Base-by-base conservation (phyloP, 306 rosid species). In the Ceratonia siliqua region DNA sequence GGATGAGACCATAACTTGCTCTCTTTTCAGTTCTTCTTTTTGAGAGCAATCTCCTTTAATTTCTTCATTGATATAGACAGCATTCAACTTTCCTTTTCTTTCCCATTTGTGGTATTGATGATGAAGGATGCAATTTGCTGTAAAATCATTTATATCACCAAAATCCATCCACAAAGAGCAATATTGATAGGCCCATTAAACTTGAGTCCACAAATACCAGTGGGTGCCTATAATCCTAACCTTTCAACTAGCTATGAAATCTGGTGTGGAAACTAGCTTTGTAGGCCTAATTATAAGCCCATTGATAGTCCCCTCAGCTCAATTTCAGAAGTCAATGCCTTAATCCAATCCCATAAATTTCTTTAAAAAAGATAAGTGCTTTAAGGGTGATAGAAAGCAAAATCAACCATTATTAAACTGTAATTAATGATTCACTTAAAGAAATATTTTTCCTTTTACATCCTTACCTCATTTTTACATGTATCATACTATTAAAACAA, bases 281-380 rank as follows among this genome's bases (percentile, higher is more conserved):
- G 39, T 74, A 80, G 83, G 53, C 53, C 76, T 67, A 80, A 50
- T 74, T 36, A 74, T 50, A 74, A 68, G 57, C 72, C 80, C 80
- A 68, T 39, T 7, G 27, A 68, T 28, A 27, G 42, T 12, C 17
- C 14, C n/a, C 72, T 38, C n/a, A 48, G 7, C 50, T 48, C 8
- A 28, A 63, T 41, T 67, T 14, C 4, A 42, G 24, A 54, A 54
- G 68, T 62, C 78, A 74, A 80, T 8, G 24, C 62, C 32, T 48
- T 58, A 36, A 73, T 68, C 63, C 76, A 45, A 73, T 58, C 59
- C 73, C 53, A 30, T 41, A 42, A 22, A 33, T 8, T 18, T 14
- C 39, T 36, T 36, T 52, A 5, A 14, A 18, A 9, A 8, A 6
- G 8, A 18, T 32, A 17, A 53, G 24, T 45, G 59, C 73, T 48